Percentiles rank a stretch among this genome's conserved stretches.
These are phyloP conservation scores for Tephrocybe rancida DNA, from an alignment of 768 basidiomycete species.

Conservation along the genomic window DNA sequence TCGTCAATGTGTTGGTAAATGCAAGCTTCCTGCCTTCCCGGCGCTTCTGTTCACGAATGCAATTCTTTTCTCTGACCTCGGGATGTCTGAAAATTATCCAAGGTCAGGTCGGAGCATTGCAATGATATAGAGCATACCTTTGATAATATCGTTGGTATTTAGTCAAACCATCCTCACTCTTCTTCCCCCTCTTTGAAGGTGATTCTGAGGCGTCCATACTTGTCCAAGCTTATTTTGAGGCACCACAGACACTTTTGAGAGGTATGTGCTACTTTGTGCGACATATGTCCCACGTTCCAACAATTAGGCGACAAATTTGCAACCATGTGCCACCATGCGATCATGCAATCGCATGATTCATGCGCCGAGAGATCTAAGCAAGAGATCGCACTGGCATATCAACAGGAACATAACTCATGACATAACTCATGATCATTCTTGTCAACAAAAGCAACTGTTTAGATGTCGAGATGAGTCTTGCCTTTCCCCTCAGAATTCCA, in stretches of 20 bases:
- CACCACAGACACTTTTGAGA: too few relatives aligned
- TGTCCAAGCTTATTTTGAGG: neutral
- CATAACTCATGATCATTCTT: too few relatives aligned
- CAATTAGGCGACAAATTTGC: neutral
- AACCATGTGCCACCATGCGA: neutral
- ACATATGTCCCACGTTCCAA: neutral
- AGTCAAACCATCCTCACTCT: neutral
- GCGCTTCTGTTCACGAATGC: neutral
- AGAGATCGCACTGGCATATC: too few relatives aligned
- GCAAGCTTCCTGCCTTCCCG: neutral
- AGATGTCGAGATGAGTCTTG: too few relatives aligned
- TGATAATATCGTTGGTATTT: neutral
- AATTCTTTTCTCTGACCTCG: neutral
- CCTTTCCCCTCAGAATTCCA: too few relatives aligned
- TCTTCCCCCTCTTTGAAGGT: neutral
- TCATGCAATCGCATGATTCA: too few relatives aligned
- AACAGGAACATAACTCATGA: too few relatives aligned
- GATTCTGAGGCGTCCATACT: neutral
- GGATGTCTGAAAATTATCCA: neutral
- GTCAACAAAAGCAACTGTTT: too few relatives aligned
- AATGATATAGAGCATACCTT: neutral
- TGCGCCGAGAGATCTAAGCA: too few relatives aligned
- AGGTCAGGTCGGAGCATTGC: too few relatives aligned
- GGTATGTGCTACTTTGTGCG: neutral
- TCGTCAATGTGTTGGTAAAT: neutral